phyloP scores from a whole-genome alignment of 371 early-diverging fungal genomes.

The Syncephalis plumigaleata region DNA sequence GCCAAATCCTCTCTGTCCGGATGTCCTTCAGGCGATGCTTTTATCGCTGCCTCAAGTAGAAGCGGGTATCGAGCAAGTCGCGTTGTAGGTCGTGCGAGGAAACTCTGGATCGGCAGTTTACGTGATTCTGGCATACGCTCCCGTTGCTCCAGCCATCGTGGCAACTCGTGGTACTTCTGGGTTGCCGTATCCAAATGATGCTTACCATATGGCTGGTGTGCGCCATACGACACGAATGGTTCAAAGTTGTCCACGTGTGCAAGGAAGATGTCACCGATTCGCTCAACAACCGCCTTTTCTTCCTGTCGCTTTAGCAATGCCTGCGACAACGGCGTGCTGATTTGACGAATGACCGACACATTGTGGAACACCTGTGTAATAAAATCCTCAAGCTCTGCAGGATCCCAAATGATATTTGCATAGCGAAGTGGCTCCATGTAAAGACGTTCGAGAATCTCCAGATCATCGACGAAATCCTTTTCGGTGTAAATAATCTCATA shows the following conservation, averaged over 20 bases:
- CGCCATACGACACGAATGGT: conserved; percentile 76
- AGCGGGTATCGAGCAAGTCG: conserved; percentile 81
- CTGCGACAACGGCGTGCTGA: conserved; percentile 44
- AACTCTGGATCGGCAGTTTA: conserved; percentile 63
- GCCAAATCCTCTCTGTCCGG: conserved; percentile 51
- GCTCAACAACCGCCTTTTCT: conserved; percentile 42
- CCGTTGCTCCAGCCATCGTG: conserved; percentile 22
- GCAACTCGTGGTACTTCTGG: conserved; percentile 39
- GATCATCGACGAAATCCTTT: conserved; percentile 74
- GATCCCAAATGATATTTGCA: conserved; percentile 33
- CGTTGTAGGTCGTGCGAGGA: conserved; percentile 71
- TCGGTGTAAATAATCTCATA: conserved; percentile 83
- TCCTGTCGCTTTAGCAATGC: conserved; percentile 55
- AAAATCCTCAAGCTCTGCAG: conserved; percentile 35
- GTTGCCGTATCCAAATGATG: conserved; percentile 65
- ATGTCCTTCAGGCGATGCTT: conserved; percentile 62
- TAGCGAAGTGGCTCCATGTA: conserved; percentile 58
- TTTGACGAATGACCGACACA: conserved; percentile 42
- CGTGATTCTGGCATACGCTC: conserved; percentile 62
- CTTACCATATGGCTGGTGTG: conserved; percentile 71
- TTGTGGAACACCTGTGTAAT: conserved; percentile 70
- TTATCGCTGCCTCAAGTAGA: conserved; percentile 65
- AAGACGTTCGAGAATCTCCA: conserved; percentile 43
- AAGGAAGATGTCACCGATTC: conserved; percentile 74
- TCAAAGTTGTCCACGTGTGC: conserved; percentile 49